Evolutionary conservation across 164 flowering plant species (phyloP).

Genomic region (Chloranthus sessilifolius): DNA sequence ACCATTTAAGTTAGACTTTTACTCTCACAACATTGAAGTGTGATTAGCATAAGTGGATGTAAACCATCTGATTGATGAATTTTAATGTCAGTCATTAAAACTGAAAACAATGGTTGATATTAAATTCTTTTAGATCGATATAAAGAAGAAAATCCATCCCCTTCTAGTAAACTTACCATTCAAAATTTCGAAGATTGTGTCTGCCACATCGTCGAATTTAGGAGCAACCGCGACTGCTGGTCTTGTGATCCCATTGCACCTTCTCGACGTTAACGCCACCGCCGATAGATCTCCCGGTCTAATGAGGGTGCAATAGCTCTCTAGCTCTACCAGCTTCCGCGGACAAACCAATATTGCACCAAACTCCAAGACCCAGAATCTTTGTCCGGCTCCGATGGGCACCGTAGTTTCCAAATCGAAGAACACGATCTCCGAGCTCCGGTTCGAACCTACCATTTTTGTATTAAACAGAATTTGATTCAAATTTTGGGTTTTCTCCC

Average conservation of each 20-base stretch:
- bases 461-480: too few species aligned
- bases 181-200: constrained; percentile 52
- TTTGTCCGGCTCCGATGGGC: constrained; percentile 50
- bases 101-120: too few species aligned
- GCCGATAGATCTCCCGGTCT: constrained; percentile 63
- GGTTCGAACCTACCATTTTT: constrained; percentile 8
- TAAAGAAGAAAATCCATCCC: too few species aligned
- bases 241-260: constrained; percentile 62
- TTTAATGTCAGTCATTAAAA: too few species aligned
- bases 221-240: constrained; percentile 57
- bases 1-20: too few species aligned
- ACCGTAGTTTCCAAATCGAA: constrained; percentile 88
- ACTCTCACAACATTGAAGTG: too few species aligned
- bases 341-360: constrained; percentile 89
- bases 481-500: too few species aligned
- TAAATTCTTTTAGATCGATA: too few species aligned
- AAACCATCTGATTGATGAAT: too few species aligned
- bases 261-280: constrained; percentile 45
- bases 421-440: constrained; percentile 60
- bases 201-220: constrained; percentile 68
- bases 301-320: constrained; percentile 71
- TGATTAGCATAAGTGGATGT: too few species aligned
- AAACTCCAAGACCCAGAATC: constrained; percentile 68
- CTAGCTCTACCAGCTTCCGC: constrained; percentile 61
- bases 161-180: constrained; percentile 49